A percentile compares a stretch with the other conserved stretches of the same genome.
phyloP scores from a whole-genome alignment of 1,284 basidiomycete species.

The Trametes versicolor region DNA sequence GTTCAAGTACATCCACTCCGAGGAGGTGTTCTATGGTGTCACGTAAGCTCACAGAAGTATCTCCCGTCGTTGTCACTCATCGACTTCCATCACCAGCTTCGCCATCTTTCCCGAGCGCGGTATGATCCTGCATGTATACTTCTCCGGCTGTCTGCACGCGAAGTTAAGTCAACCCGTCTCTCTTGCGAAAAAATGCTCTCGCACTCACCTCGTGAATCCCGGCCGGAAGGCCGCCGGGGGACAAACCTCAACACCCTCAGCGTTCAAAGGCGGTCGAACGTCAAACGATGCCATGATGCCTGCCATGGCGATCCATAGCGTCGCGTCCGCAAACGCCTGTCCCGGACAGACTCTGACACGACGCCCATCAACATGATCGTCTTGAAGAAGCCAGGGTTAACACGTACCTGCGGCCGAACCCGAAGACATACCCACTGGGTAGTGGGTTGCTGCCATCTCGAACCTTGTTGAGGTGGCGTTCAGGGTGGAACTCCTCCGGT shows the following conservation, averaged over 20 bases:
- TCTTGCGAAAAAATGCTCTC: background rate
- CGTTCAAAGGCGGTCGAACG: conserved; percentile 27
- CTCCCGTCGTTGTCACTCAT: background rate
- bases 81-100: background rate
- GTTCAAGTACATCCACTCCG: too few relatives aligned
- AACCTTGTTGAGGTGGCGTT: conserved; percentile 35
- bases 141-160: conserved; percentile 16
- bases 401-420: conserved; percentile 44
- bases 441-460: background rate
- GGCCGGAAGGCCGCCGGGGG: conserved; percentile 35
- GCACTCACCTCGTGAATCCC: conserved; percentile 31
- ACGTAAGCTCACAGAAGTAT: too few relatives aligned
- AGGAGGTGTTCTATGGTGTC: too few relatives aligned
- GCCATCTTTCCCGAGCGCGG: conserved; percentile 22
- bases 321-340: background rate
- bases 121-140: conserved; percentile 22
- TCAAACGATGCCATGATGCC: background rate
- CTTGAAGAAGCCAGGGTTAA: too few relatives aligned
- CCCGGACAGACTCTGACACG: background rate
- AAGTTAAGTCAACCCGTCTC: background rate
- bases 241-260: conserved; percentile 34
- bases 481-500: conserved; percentile 41
- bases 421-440: conserved; percentile 26
- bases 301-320: background rate
- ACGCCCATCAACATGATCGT: too few relatives aligned